Base-by-base conservation (phyloP, 2,329 filamentous ascomycete species). In the Bisporella sp. region DNA sequence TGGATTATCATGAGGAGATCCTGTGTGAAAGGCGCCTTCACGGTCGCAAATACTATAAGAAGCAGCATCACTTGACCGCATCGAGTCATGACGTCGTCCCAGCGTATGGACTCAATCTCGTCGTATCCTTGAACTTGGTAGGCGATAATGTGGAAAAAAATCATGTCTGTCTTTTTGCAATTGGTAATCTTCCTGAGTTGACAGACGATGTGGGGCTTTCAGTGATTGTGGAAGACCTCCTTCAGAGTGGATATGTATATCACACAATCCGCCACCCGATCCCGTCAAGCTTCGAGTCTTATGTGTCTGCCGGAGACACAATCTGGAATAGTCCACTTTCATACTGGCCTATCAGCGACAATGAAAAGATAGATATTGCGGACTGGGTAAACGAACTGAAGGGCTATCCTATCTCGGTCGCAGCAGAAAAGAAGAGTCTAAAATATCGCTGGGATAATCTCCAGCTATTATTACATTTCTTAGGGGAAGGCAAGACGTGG, bases 181-280 rank as follows among this genome's bases (percentile, higher is more conserved):
- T 21, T 21, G 21, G 21, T 21, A 21, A 21, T 21, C 2, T 21
- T 21, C 21, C 21, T 21, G 21, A 21, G 21, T 21, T 21, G 3
- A 21, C 3, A 21, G 21, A 21, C 21, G 21, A 44, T 31, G 41
- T 32, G 46, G 49, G 28, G 42, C 46, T 52, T 13, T 37, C 49
- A 33, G 46, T 49, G 35, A 51, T 54, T 52, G 49, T 54, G 31
- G 52, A 54, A 45, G 52, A 54, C 32, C 49, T 52, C 44, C 42
- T 54, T 12, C 49, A 49, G 39, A 45, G 43, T 33, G 42, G 49
- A 46, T 21, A 52, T 46, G 47, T 31, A 33, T 43, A 51, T 45
- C 49, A 52, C 42, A 54, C 49, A 45, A 52, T 54, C 45, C 46
- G 45, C 31, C 49, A 54, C 45, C 52, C 49, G 44, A 48, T 54